These are phyloP conservation scores for Lolium perenne DNA, from an alignment of 176 grass and related monocot species.

Conservation along the genomic window DNA sequence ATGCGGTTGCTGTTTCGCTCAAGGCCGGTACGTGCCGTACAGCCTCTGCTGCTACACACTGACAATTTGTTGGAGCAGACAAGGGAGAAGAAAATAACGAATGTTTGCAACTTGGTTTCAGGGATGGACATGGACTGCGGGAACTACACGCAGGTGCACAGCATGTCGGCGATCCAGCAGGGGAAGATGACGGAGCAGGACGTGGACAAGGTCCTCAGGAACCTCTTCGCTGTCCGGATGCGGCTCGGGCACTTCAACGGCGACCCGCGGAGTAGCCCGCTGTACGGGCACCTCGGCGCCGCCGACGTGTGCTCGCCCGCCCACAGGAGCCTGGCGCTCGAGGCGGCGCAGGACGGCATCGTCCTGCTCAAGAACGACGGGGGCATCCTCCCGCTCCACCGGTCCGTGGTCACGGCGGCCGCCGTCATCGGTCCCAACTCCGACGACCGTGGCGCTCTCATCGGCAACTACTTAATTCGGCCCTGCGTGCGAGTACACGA, in stretches of 20 bases:
- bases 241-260: conserved; percentile 26
- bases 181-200: conserved; percentile 24
- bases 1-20: conserved; percentile 7
- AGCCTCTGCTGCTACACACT: too few relatives aligned
- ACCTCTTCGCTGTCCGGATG: conserved; percentile 14
- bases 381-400: background rate
- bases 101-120: background rate
- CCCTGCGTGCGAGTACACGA: conserved; percentile 3
- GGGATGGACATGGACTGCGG: conserved; percentile 28
- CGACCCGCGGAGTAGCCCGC: background rate
- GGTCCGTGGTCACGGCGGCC: background rate
- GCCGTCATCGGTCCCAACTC: conserved; percentile 9
- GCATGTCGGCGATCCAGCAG: conserved; percentile 1
- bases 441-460: background rate
- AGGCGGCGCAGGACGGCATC: conserved; percentile 12
- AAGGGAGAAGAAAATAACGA: background rate
- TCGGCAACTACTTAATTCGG: conserved; percentile 27
- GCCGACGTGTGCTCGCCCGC: conserved; percentile 5
- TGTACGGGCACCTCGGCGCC: conserved; percentile 14
- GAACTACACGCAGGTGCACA: conserved; percentile 29
- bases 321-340: conserved; percentile 16
- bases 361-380: conserved; percentile 25
- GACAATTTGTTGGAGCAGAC: too few relatives aligned
- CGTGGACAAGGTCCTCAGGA: conserved; percentile 7
- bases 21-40: conserved; percentile 2